Conservation (phyloP, 2,329 filamentous ascomycete species). For the Fusarium sp. region DNA sequence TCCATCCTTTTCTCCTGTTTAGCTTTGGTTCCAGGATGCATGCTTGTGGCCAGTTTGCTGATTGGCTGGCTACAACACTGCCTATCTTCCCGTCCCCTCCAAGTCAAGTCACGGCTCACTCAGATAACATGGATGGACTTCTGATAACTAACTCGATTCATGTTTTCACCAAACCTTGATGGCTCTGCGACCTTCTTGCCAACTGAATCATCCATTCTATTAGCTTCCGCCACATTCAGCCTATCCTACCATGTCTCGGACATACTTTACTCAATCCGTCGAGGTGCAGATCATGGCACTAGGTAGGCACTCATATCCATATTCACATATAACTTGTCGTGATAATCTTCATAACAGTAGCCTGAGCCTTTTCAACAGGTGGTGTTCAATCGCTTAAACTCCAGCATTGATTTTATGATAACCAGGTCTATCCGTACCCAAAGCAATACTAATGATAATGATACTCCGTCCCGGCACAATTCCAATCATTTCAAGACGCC, state of each 20-base stretch:
- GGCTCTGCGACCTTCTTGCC: background rate
- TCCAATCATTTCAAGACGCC: constrained; percentile 31
- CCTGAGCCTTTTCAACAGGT: too few species aligned
- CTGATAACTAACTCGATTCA: too few species aligned
- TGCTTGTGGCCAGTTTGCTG: constrained; percentile 27
- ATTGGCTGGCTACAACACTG: constrained; percentile 39
- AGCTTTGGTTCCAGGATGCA: background rate
- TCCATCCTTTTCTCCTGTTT: background rate
- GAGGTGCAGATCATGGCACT: background rate
- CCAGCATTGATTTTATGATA: constrained; percentile 19
- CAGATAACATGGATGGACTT: background rate
- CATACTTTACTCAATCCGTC: background rate
- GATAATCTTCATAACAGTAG: background rate
- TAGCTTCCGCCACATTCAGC: constrained; percentile 14
- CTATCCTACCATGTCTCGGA: background rate
- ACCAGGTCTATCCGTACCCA: constrained; percentile 41
- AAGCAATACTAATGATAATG: constrained; percentile 36
- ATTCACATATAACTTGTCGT: background rate
- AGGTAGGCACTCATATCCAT: background rate
- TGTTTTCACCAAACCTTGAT: too few species aligned
- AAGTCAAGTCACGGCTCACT: constrained; percentile 5
- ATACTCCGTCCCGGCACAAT: constrained; percentile 14
- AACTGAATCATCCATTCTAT: constrained; percentile 15
- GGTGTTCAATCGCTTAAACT: constrained; percentile 17
- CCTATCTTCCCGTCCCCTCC: constrained; percentile 1